Evolutionary conservation across 225 moss, liverwort and hornwort species (phyloP).

Genomic region (Straminergon stramineum): DNA sequence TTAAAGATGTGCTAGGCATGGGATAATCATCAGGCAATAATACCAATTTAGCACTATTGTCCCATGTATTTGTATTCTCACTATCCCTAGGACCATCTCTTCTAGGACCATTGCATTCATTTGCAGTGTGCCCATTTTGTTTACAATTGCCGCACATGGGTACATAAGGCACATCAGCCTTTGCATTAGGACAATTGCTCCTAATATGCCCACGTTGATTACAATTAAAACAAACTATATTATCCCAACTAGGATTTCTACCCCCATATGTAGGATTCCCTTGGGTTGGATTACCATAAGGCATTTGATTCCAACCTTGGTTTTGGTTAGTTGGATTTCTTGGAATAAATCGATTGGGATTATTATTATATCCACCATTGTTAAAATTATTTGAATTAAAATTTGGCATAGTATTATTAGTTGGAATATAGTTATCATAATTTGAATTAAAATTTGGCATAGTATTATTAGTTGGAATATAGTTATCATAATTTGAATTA

Average conservation of each 20-base stretch:
- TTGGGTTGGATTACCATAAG: too few species aligned
- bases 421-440: background rate
- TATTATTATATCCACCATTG: background rate
- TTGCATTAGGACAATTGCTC: background rate
- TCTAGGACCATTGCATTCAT: too few species aligned
- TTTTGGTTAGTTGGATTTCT: background rate
- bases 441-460: background rate
- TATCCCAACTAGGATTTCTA: too few species aligned
- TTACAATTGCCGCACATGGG: background rate
- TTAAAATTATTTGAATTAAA: background rate
- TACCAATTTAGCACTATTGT: background rate
- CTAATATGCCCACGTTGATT: background rate
- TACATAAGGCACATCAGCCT: background rate
- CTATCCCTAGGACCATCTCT: too few species aligned
- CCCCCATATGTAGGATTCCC: background rate
- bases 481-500: background rate
- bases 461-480: background rate
- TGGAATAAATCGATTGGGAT: background rate
- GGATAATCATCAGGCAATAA: background rate
- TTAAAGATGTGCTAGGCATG: background rate
- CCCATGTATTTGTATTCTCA: too few species aligned
- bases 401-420: background rate
- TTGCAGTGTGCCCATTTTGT: too few species aligned
- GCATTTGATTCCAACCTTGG: too few species aligned
- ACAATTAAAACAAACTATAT: background rate